phyloP scores from a whole-genome alignment of 768 basidiomycete species.

The Suillus lakei region DNA sequence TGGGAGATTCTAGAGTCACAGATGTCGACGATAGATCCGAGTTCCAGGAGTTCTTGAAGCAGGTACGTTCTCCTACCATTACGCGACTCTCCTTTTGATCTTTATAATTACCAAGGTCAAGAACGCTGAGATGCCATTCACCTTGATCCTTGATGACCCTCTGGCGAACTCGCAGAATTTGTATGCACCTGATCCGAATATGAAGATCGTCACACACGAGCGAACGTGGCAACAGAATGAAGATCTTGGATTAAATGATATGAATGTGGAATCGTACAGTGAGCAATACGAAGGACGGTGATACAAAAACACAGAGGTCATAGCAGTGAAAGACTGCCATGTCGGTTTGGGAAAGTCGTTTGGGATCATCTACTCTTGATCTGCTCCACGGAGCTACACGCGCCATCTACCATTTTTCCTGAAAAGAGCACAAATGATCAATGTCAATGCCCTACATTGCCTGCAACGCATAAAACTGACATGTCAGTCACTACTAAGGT shows the following conservation, averaged over 20 bases:
- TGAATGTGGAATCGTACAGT: constrained; percentile 64
- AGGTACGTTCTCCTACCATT: constrained; percentile 45
- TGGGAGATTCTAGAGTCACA: constrained; percentile 62
- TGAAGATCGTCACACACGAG: constrained; percentile 83
- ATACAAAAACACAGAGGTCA: neutral
- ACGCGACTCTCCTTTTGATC: constrained; percentile 11
- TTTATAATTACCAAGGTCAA: constrained; percentile 58
- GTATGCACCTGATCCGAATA: constrained; percentile 96
- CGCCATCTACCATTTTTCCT: neutral
- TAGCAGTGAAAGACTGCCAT: constrained; percentile 5
- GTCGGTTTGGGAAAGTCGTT: neutral
- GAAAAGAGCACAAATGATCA: neutral
- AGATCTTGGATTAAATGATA: constrained; percentile 90
- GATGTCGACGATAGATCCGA: constrained; percentile 49
- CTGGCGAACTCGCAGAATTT: constrained; percentile 94
- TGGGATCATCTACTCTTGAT: neutral
- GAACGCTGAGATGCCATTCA: constrained; percentile 79
- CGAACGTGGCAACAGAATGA: constrained; percentile 92
- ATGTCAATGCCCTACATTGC: neutral
- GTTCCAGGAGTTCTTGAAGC: constrained; percentile 83
- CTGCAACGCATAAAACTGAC: neutral
- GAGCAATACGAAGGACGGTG: constrained; percentile 16
- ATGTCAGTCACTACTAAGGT: neutral
- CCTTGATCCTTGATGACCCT: constrained; percentile 93
- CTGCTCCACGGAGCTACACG: neutral